Evolutionary conservation across 2,329 filamentous ascomycete species (phyloP).

Genomic region (Phymatotrichopsis omnivora): DNA sequence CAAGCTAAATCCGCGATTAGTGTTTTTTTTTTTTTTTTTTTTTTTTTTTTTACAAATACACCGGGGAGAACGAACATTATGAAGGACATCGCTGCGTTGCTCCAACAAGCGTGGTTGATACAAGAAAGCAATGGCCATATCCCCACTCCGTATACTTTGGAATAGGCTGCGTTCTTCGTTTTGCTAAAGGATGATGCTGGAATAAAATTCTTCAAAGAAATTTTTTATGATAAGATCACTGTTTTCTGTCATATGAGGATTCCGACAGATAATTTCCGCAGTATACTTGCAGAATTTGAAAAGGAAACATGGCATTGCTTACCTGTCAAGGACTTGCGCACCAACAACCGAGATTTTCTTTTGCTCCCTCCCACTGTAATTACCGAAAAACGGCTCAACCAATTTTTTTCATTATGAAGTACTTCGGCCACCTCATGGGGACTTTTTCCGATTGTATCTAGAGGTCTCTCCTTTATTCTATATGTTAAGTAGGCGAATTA

Average conservation of each 20-base stretch:
- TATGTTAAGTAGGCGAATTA: background rate
- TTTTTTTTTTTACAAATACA: no score
- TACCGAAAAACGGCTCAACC: background rate
- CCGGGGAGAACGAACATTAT: background rate
- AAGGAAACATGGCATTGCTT: background rate
- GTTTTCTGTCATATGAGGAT: no score
- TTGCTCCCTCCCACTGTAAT: background rate
- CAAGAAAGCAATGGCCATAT: background rate
- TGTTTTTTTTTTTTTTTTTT: no score
- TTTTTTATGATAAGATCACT: background rate
- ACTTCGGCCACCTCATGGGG: background rate
- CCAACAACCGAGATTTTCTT: background rate
- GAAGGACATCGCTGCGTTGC: background rate
- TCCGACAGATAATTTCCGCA: no score
- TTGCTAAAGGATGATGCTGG: constrained; percentile 1
- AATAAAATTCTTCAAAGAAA: background rate
- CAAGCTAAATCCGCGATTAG: background rate
- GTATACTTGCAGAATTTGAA: background rate
- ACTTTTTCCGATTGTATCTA: background rate
- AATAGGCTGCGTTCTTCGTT: no score
- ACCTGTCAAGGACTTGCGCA: constrained; percentile 1
- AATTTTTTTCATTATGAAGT: background rate
- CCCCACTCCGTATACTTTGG: background rate
- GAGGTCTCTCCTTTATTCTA: background rate
- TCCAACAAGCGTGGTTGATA: constrained; percentile 1